Evolutionary conservation across 2,329 filamentous ascomycete genomes (phyloP), one percentile per base, ranked within the genome.

Genomic region (Alternaria sp.): DNA sequence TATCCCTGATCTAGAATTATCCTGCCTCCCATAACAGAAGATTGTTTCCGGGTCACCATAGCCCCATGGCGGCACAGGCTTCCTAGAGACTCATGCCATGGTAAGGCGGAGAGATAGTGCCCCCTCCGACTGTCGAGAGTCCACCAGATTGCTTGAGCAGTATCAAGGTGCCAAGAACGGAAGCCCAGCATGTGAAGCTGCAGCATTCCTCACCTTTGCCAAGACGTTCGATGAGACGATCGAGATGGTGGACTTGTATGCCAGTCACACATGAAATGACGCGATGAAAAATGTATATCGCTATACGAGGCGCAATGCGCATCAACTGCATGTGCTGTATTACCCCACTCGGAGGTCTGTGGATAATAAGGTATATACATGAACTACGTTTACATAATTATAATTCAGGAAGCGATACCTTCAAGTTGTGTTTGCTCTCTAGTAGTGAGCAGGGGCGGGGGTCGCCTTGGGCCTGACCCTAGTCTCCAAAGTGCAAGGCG

Each of bases 401-500:
- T 53, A 4, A 9, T n/a, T 8, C 12, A 41, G 7, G 14, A 21
- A 15, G 20, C 10, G 30, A 53, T 11, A 53, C 23, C 15, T 28
- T 23, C 9, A 18, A n/a, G n/a, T 21, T 23, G n/a, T n/a, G n/a
- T 45, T n/a, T 10, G 11, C n/a, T 37, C n/a, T 20, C 12, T 64
- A 64, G 25, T 49, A 47, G 25, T 49, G 41, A 47, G 60, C 54
- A 45, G 49, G 50, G 20, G 63, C 61, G 6, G 37, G 37, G 37
- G 70, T 71, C 25, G 72, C 51, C n/a, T 65, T 70, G 18, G 70
- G 66, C 60, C 64, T 71, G 18, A 73, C 60, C 60, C 60, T 71
- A 2, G 71, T 75, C 62, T 70, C 64, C 28, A 75, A 58, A 7
- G 68, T 71, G 55, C 68, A 71, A 21, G 71, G 71, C 23, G 66